Evolutionary conservation across 2,329 filamentous ascomycete species (phyloP).

Genomic region (Zasmidium citrigriseum): DNA sequence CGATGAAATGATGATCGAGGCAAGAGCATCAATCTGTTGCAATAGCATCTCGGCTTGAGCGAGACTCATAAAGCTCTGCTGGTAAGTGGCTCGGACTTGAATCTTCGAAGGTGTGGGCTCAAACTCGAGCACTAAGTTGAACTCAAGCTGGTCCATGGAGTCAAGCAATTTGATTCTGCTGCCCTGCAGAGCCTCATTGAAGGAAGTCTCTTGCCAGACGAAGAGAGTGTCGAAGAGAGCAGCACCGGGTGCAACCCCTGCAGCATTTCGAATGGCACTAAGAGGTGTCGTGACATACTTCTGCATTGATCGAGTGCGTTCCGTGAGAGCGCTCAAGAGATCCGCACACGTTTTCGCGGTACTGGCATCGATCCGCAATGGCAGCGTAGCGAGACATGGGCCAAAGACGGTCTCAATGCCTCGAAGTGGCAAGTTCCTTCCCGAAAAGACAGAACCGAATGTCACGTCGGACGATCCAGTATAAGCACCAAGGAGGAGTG

Average conservation of each 20-base stretch:
- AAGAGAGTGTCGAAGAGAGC: conserved; percentile 75
- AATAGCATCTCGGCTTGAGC: conserved; percentile 59
- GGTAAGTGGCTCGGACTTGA: conserved; percentile 56
- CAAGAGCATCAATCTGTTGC: conserved; percentile 61
- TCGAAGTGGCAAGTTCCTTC: conserved; percentile 70
- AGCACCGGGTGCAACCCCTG: conserved; percentile 56
- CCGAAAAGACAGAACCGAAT: conserved; percentile 80
- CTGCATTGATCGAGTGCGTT: conserved; percentile 65
- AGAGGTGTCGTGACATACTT: conserved; percentile 65
- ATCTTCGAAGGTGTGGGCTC: conserved; percentile 60
- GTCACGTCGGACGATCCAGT: conserved; percentile 66
- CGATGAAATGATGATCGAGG: conserved; percentile 44
- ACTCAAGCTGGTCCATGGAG: conserved; percentile 73
- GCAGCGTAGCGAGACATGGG: conserved; percentile 76
- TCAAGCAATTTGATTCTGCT: conserved; percentile 56
- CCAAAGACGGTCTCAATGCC: conserved; percentile 74
- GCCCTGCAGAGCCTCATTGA: conserved; percentile 30
- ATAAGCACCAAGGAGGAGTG: conserved; percentile 66
- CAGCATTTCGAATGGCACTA: conserved; percentile 66
- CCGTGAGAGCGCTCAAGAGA: conserved; percentile 65
- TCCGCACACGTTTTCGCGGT: conserved; percentile 57
- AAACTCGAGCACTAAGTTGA: conserved; percentile 73
- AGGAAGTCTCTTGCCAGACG: conserved; percentile 78
- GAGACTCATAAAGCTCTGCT: conserved; percentile 54
- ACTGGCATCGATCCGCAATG: conserved; percentile 65